Conservation (phyloP, 2,329 filamentous ascomycete genomes). For the Metarhizium album region DNA sequence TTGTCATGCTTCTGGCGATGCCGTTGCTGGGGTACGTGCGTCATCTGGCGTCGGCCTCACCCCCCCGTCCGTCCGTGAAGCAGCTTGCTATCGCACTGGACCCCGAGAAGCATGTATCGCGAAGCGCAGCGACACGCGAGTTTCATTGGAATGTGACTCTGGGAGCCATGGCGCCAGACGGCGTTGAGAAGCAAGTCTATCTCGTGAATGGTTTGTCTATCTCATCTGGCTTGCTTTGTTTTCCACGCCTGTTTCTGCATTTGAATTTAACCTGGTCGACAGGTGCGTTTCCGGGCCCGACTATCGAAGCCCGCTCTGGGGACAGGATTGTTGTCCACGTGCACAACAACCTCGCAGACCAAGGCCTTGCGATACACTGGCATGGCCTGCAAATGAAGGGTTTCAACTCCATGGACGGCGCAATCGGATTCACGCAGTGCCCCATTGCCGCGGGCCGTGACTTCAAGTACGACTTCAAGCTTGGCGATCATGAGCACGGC, state of each 20-base stretch:
- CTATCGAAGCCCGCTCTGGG: conserved; percentile 59
- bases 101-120: conserved; percentile 7
- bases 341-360: conserved; percentile 48
- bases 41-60: not conserved
- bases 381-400: conserved; percentile 67
- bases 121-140: conserved; percentile 8
- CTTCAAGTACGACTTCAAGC: conserved; percentile 45
- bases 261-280: not conserved
- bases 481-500: conserved; percentile 43
- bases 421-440: conserved; percentile 36
- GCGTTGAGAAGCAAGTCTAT: conserved; percentile 16
- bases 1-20: not conserved
- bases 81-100: conserved; percentile 11
- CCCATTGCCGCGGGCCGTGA: conserved; percentile 39
- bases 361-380: conserved; percentile 58
- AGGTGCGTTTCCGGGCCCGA: conserved; percentile 55
- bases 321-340: conserved; percentile 60
- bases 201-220: conserved; percentile 15
- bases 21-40: conserved; percentile 5
- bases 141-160: conserved; percentile 14
- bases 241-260: not conserved
- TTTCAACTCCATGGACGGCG: conserved; percentile 58
- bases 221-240: not conserved
- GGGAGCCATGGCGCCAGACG: conserved; percentile 11
- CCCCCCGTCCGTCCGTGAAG: not conserved